Base-by-base conservation (phyloP, 495 filamentous ascomycete species). In the Achaetomiella virescens region DNA sequence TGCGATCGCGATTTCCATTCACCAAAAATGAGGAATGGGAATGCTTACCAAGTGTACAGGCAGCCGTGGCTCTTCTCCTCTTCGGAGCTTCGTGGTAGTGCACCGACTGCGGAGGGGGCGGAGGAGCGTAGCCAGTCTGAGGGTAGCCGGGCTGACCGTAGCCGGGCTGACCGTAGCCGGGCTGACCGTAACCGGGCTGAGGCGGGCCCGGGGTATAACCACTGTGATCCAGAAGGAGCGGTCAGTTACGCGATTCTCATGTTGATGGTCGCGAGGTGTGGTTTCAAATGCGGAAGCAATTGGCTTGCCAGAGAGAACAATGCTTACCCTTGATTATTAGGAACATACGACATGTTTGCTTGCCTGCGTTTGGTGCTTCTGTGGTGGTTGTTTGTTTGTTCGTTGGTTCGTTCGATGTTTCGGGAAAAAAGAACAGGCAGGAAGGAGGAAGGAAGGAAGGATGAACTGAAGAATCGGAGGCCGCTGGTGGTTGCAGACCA, bases 51-150 rank as follows among this genome's bases (percentile, higher is more conserved):
- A 2, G 49, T 48, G 54, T 63, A 63, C 12, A 63, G 33, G 48
- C 61, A 63, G 29, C 61, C 61, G 54, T 63, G 58, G 58, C 61
- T 63, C 61, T 63, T 63, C 29, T 63, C 61, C 46, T 63, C 61
- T 35, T 63, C 55, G 52, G 61, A n/a, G 48, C 47, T 31, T 54
- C 38, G 40, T 58, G 42, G 17, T 63, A 60, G n/a, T 57, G 45
- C 61, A 63, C 60, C 44, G 48, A 48, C 37, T 44, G 48, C 22
- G 40, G 45, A n/a, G 47, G 61, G 44, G 29, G 27, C 44, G 29
- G 44, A 27, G 44, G 55, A 6, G 42, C 49, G 36, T 59, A 58
- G 21, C 55, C 53, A 9, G 48, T 45, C 24, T 29, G 60, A 43
- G 51, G 60, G 17, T 56, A 56, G 18, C 54, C 54, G 33, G 52